phyloP scores from a whole-genome alignment of 2,329 filamentous ascomycete species.

The Colletotrichum gigasporum region DNA sequence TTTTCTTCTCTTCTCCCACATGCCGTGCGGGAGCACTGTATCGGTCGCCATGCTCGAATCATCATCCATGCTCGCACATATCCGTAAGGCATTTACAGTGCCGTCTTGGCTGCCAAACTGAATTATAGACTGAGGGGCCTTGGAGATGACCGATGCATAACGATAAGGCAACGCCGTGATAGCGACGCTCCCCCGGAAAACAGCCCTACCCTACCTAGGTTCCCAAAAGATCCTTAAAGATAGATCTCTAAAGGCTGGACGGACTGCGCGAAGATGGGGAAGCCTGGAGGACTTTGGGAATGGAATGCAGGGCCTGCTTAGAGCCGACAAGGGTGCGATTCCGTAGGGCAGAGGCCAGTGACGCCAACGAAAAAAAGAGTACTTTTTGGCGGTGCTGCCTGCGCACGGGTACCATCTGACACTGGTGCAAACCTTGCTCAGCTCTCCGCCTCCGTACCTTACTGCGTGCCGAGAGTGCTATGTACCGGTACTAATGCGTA shows the following conservation, averaged over 20 bases:
- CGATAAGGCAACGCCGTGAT: too few relatives aligned
- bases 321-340: slow-evolving; percentile 6
- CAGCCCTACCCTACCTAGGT: neutral
- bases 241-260: too few relatives aligned
- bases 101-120: slow-evolving; percentile 11
- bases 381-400: slow-evolving; percentile 7
- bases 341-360: slow-evolving; percentile 12
- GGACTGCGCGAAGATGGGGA: neutral
- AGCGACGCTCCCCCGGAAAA: neutral
- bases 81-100: slow-evolving; percentile 5
- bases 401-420: slow-evolving; percentile 30
- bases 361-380: slow-evolving; percentile 15
- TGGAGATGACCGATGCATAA: slow-evolving; percentile 21
- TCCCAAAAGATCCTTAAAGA: neutral
- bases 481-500: too few relatives aligned
- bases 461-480: too few relatives aligned
- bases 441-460: too few relatives aligned
- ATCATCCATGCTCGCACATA: slow-evolving; percentile 20
- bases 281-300: neutral
- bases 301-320: neutral
- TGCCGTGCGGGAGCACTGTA: slow-evolving; percentile 8
- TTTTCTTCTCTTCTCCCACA: neutral
- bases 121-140: neutral
- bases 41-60: slow-evolving; percentile 8
- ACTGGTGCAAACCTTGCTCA: slow-evolving; percentile 25